These are phyloP conservation scores for Solanum bulbocastanum DNA, from an alignment of 257 asterid species.

Conservation along the genomic window DNA sequence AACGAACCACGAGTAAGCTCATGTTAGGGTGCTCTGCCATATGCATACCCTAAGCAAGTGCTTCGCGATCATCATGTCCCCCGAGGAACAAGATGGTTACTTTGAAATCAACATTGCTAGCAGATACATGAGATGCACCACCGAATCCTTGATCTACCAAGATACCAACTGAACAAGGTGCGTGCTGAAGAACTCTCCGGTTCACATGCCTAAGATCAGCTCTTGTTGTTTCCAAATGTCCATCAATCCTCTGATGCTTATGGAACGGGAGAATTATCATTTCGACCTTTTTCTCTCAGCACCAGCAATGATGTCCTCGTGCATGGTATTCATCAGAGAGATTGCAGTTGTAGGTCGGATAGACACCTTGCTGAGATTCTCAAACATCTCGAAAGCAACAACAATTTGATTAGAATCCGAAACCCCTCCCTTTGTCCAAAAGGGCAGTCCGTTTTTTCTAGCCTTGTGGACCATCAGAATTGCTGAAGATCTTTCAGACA, in stretches of 20 bases:
- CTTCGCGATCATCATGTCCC: conserved; percentile 47
- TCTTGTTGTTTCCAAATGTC: conserved; percentile 35
- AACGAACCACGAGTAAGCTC: conserved; percentile 22
- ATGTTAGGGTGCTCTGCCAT: conserved; percentile 60
- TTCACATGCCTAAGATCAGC: conserved; percentile 27
- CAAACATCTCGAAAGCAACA: conserved; percentile 44
- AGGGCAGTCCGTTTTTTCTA: conserved; percentile 38
- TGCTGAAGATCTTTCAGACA: conserved; percentile 43
- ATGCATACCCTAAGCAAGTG: conserved; percentile 36
- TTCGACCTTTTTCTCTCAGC: conserved; percentile 25
- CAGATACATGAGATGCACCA: conserved; percentile 33
- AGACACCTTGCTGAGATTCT: conserved; percentile 29
- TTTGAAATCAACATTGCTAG: conserved; percentile 31
- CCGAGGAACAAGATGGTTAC: conserved; percentile 43
- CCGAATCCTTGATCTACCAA: conserved; percentile 48
- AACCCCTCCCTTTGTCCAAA: conserved; percentile 21
- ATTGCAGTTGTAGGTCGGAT: conserved; percentile 46
- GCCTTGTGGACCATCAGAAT: conserved; percentile 59
- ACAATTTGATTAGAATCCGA: conserved; percentile 24
- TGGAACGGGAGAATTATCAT: conserved; percentile 47
- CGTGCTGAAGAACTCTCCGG: conserved; percentile 23
- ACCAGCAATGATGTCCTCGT: conserved; percentile 30
- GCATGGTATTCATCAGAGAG: conserved; percentile 38
- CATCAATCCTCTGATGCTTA: conserved; percentile 39
- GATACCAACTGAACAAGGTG: conserved; percentile 39